A percentile compares a stretch with the other conserved stretches of the same genome.
Evolutionary conservation across 257 asterid genomes (phyloP).

Genomic region (Lycium barbarum): DNA sequence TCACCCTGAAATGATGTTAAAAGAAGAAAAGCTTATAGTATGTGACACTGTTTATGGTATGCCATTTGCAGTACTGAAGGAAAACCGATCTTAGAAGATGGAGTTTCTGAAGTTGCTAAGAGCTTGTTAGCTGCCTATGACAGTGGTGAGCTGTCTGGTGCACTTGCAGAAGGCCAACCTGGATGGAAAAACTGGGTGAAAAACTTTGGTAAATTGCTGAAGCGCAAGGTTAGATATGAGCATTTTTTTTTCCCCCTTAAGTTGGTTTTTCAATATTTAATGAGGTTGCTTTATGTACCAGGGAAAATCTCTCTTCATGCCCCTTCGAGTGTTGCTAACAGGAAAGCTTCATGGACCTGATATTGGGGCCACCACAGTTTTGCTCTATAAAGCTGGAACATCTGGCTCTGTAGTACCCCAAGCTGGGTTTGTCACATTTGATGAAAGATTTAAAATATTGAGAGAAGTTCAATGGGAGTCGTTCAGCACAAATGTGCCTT

Average conservation of each 20-base stretch:
- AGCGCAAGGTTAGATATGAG: conserved; percentile 72
- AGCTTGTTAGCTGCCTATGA: conserved; percentile 76
- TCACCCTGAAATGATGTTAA: not conserved
- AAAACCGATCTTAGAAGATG: conserved; percentile 68
- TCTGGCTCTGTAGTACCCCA: conserved; percentile 58
- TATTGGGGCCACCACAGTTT: conserved; percentile 69
- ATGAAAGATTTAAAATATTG: conserved; percentile 66
- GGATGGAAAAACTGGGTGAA: conserved; percentile 96
- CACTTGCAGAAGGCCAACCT: conserved; percentile 77
- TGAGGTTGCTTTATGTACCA: conserved; percentile 39
- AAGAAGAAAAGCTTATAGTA: conserved; percentile 20
- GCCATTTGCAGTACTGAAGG: conserved; percentile 71
- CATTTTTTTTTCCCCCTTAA: not conserved
- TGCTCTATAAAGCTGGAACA: conserved; percentile 73
- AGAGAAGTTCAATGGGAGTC: conserved; percentile 75
- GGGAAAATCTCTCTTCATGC: conserved; percentile 98
- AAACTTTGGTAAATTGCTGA: conserved; percentile 79
- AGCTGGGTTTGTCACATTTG: conserved; percentile 60
- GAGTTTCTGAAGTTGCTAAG: conserved; percentile 76
- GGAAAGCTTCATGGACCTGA: conserved; percentile 98
- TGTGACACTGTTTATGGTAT: not conserved
- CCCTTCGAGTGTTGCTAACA: conserved; percentile 83
- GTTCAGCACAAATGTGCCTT: conserved; percentile 47
- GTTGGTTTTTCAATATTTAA: not conserved
- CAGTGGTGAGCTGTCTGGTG: conserved; percentile 68